Base-by-base conservation (phyloP, 768 basidiomycete species). In the Austroboletus festivus region DNA sequence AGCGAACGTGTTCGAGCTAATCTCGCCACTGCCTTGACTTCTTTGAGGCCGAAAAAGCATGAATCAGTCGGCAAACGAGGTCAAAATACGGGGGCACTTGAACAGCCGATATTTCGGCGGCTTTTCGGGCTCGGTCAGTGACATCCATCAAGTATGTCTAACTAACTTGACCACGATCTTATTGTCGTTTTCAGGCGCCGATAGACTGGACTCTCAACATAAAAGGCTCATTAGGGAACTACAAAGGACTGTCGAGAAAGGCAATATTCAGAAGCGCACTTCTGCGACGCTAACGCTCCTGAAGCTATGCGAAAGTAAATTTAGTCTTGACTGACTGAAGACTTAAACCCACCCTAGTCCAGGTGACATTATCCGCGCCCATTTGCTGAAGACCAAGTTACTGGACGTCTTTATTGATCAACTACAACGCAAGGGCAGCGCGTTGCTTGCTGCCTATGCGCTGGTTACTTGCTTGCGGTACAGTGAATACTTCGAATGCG, bases 281-380 rank as follows among this genome's bases (percentile, higher is more conserved):
- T 51, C 56, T 21, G 52, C 59, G 10, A 64, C 61, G 6, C 38
- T 62, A 44, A 56, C 62, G 0, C 19, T 63, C 24, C 4, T 64
- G 33, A 58, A 53, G 15, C 44, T 63, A 19, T 56, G 52, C 44
- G 52, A 61, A 20, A 53, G 61, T 64, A 13, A 24, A 51, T 34
- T n/a, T 1, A 16, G 4, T 18, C 28, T 35, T 4, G 8, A 34
- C 7, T 5, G 12, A 13, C 12, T 0, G 5, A 5, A 30, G 23
- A 34, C 12, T 4, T 1, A 16, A 16, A 10, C 44, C 53, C 3
- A 61, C 12, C n/a, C n/a, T n/a, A n/a, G n/a, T n/a, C n/a, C n/a
- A n/a, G n/a, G 6, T 23, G 37, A 26, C 19, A 19, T 44, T 3
- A 63, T 56, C 43, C 24, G 5, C 0, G 15, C 18, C 5, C 0